Percentiles rank a stretch among this genome's conserved stretches.
phyloP scores from a whole-genome alignment of 257 asterid genomes.

The Solanum ahanhuiri region DNA sequence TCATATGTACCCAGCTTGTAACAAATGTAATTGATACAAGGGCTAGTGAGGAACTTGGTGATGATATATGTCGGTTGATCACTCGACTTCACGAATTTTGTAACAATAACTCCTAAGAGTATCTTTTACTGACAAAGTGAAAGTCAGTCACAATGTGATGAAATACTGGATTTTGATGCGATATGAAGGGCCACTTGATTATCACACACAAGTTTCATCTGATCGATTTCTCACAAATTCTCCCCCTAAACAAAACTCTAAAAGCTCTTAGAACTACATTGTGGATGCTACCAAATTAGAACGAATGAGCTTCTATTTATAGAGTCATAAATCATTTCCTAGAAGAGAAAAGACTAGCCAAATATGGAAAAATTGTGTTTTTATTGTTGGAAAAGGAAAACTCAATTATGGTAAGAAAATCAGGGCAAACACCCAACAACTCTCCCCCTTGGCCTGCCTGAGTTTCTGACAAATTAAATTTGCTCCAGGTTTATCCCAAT shows the following conservation, averaged over 20 bases:
- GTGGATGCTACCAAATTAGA: background rate
- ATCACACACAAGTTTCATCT: background rate
- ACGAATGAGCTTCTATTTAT: background rate
- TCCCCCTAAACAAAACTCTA: background rate
- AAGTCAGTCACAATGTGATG: background rate
- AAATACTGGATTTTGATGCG: background rate
- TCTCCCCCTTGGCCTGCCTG: background rate
- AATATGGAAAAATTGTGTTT: background rate
- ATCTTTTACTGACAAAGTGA: background rate
- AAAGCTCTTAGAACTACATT: background rate
- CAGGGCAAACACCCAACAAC: background rate
- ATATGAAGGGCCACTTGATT: background rate
- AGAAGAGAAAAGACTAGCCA: background rate
- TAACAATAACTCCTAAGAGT: background rate
- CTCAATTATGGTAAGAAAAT: background rate
- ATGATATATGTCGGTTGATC: background rate
- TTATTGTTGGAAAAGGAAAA: background rate
- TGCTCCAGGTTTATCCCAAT: background rate
- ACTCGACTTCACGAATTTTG: background rate
- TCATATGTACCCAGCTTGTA: background rate
- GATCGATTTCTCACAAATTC: background rate
- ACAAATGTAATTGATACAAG: background rate
- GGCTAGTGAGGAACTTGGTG: background rate
- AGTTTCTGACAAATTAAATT: background rate
- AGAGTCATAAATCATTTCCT: background rate